These are phyloP conservation scores for Phoma herbarum DNA, from an alignment of 2,329 filamentous ascomycete species.

Conservation along the genomic window DNA sequence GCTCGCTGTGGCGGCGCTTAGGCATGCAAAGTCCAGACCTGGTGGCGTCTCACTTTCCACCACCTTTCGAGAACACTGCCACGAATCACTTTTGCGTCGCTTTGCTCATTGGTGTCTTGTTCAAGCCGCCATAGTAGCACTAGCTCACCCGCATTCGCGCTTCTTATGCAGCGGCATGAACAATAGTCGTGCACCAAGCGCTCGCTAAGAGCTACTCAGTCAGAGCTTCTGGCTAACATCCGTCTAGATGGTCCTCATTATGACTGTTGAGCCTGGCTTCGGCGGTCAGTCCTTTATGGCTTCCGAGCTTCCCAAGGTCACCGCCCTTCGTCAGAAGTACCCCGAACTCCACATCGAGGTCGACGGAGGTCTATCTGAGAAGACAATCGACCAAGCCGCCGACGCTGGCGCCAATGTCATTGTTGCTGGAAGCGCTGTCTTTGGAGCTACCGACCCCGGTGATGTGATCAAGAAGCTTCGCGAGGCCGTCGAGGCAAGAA, in stretches of 20 bases:
- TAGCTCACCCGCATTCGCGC: constrained; percentile 27
- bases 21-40: constrained; percentile 31
- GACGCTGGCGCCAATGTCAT: constrained; percentile 98
- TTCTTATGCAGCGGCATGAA: constrained; percentile 5
- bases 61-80: constrained; percentile 29
- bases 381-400: constrained; percentile 91
- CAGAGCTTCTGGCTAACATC: constrained; percentile 17
- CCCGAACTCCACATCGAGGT: constrained; percentile 97
- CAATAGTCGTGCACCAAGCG: constrained; percentile 13
- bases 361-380: constrained; percentile 87
- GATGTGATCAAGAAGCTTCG: constrained; percentile 86
- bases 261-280: constrained; percentile 98
- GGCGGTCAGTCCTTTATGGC: constrained; percentile 99
- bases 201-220: background rate
- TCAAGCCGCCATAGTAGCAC: constrained; percentile 4
- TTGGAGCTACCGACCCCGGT: constrained; percentile 86
- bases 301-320: constrained; percentile 91
- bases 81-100: background rate
- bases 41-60: constrained; percentile 25
- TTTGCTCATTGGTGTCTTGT: constrained; percentile 21
- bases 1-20: constrained; percentile 46
- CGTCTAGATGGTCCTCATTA: constrained; percentile 91
- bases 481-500: constrained; percentile 75
- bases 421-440: constrained; percentile 94
- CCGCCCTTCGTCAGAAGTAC: constrained; percentile 82